Base-by-base conservation (phyloP, 2,329 filamentous ascomycete species). In the Fusarium sp. region DNA sequence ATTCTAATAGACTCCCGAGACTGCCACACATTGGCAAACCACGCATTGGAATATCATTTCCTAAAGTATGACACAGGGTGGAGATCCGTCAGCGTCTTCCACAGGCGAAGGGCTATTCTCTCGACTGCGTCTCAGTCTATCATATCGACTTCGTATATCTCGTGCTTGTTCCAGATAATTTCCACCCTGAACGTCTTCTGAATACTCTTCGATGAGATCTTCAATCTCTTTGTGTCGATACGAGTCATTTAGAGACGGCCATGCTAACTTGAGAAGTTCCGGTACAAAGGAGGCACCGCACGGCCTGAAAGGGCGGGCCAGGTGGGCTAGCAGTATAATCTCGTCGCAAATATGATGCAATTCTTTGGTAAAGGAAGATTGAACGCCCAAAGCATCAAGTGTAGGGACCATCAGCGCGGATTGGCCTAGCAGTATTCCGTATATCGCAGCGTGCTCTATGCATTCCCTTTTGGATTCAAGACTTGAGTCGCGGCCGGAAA, bases 171-270 rank as follows among this genome's bases (percentile, higher is more conserved):
- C 52, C 6, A 68, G 11, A 31, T 68, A 68, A 11, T 54, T 40
- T 7, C 64, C 41, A 2, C 65, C 65, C 11, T 64, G 46, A 3
- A 68, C 59, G 18, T 68, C 65, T 10, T 50, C 41, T 4, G 47
- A 55, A 48, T 65, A 58, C 4, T 9, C 47, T 3, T 15, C 36
- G 10, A 70, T 18, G 4, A 70, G 3, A 2, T 13, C 15, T 31
- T 70, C 68, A 6, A 70, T 46, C 10, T 68, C 68, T 2, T 4
- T 8, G 2, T 53, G 55, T 10, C 67, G 65, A 50, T 70, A 70
- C 3, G 27, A 40, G 18, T 70, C 68, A 1, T 16, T 28, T 12
- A 65, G 10, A 1, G 68, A 43, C 8, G 63, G 66, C 66, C 66
- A 65, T 0, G 51, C 41, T 12, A 65, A 7, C 15, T 67, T 67